Evolutionary conservation across 352 stramenopile species (phyloP).

Genomic region (Pythium volutum): DNA sequence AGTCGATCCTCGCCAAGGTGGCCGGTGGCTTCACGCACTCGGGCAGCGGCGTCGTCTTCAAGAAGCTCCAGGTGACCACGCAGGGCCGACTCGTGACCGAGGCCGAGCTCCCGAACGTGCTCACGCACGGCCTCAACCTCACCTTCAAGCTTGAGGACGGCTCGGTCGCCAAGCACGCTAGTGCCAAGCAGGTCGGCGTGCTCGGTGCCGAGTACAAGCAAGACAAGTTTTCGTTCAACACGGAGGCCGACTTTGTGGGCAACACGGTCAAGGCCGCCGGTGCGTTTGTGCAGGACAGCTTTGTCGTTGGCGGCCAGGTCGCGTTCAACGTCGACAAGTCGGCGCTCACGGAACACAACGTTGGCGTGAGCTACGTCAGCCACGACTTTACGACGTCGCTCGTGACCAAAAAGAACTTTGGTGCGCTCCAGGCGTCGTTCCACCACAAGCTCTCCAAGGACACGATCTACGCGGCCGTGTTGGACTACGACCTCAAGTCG

Average conservation of each 20-base stretch:
- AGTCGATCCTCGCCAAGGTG: conserved; percentile 83
- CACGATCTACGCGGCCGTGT: conserved; percentile 70
- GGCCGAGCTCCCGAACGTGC: conserved; percentile 72
- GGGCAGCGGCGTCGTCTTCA: conserved; percentile 66
- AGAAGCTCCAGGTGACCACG: conserved; percentile 86
- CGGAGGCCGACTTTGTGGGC: conserved; percentile 70
- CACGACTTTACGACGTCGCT: conserved; percentile 67
- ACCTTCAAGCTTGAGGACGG: conserved; percentile 84
- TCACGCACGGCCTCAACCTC: conserved; percentile 75
- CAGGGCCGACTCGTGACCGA: conserved; percentile 75
- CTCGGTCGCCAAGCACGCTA: conserved; percentile 72
- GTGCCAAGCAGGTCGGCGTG: conserved; percentile 66
- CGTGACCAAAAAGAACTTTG: conserved; percentile 84
- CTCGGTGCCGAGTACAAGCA: conserved; percentile 82
- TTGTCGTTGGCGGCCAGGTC: conserved; percentile 62
- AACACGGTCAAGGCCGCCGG: conserved; percentile 60
- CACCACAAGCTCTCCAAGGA: conserved; percentile 78
- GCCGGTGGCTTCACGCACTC: conserved; percentile 71
- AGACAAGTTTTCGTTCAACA: conserved; percentile 64
- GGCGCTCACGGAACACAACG: conserved; percentile 73
- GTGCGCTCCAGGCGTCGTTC: conserved; percentile 71
- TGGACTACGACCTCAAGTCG: conserved; percentile 85
- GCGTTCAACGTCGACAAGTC: conserved; percentile 85
- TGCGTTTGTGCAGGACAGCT: conserved; percentile 59
- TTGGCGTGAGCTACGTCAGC: conserved; percentile 66